phyloP scores from a whole-genome alignment of 257 asterid genomes.

The Rauvolfia tetraphylla region DNA sequence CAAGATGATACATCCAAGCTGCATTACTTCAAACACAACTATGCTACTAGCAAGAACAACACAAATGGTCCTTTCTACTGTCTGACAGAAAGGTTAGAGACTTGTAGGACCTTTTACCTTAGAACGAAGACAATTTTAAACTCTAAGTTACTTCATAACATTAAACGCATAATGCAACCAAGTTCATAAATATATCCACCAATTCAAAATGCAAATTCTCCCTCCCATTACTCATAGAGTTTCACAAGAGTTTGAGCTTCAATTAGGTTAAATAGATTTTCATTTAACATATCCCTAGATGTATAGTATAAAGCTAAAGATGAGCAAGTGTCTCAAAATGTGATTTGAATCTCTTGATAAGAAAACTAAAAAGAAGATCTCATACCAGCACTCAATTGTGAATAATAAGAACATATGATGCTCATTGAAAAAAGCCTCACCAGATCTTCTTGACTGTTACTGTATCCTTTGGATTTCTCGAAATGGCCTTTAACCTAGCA shows the following conservation, averaged over 20 bases:
- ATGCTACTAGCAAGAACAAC: not conserved
- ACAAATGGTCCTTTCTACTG: not conserved
- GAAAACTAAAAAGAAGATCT: not conserved
- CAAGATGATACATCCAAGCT: not conserved
- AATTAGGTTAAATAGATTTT: not conserved
- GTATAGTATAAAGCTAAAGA: not conserved
- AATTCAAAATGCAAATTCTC: not conserved
- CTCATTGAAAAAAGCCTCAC: conserved; percentile 35
- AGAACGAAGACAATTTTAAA: not conserved
- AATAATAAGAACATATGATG: conserved; percentile 7
- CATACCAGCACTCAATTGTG: not conserved
- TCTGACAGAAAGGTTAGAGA: not conserved
- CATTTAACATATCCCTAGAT: not conserved
- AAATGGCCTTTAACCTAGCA: conserved; percentile 78
- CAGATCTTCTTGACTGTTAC: conserved; percentile 69
- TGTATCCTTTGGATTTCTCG: conserved; percentile 74
- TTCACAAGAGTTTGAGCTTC: not conserved
- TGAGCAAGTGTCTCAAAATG: not conserved
- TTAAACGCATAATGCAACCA: not conserved
- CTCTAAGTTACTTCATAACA: not conserved
- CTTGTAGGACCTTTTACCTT: not conserved
- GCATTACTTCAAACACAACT: not conserved
- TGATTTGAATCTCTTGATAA: not conserved
- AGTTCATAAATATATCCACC: not conserved
- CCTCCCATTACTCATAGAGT: not conserved